Conservation (phyloP, 202 grass and related monocot genomes). For the Eragrostis tef region DNA sequence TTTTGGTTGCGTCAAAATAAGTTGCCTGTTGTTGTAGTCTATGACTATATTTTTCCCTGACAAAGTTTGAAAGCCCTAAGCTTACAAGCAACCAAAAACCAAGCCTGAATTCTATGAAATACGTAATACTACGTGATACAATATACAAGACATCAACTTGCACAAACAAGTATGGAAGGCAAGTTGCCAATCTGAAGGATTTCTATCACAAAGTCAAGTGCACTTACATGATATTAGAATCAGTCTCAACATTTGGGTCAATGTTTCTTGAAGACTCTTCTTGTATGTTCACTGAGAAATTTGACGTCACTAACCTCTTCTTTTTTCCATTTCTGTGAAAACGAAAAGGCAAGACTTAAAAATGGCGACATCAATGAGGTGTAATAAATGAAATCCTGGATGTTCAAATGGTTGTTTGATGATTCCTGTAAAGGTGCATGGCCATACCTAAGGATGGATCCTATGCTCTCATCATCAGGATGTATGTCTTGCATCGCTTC, state of each 20-base stretch:
- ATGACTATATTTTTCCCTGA: not conserved
- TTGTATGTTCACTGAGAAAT: slow-evolving; percentile 33
- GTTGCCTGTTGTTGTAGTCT: not conserved
- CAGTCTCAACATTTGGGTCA: not conserved
- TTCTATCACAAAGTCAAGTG: slow-evolving; percentile 11
- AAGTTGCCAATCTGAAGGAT: not conserved
- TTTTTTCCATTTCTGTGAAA: slow-evolving; percentile 51
- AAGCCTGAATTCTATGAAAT: not conserved
- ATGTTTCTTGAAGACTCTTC: slow-evolving; percentile 24
- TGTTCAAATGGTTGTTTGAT: not conserved
- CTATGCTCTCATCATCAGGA: slow-evolving; percentile 64
- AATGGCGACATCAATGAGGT: not conserved
- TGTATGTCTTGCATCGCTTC: slow-evolving; percentile 32
- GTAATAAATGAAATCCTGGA: not conserved
- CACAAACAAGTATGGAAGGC: not conserved
- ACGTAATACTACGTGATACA: not conserved
- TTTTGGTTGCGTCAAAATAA: slow-evolving; percentile 19
- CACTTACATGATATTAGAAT: slow-evolving; percentile 50
- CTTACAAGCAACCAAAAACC: slow-evolving; percentile 13
- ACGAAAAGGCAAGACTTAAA: slow-evolving; percentile 15
- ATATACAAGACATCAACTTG: not conserved
- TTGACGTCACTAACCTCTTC: slow-evolving; percentile 44
- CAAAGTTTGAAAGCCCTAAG: not conserved
- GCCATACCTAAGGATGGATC: slow-evolving; percentile 56
- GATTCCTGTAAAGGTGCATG: slow-evolving; percentile 34